Conservation (phyloP, 163 green algal genomes). For the Trebouxia gelatinosa region DNA sequence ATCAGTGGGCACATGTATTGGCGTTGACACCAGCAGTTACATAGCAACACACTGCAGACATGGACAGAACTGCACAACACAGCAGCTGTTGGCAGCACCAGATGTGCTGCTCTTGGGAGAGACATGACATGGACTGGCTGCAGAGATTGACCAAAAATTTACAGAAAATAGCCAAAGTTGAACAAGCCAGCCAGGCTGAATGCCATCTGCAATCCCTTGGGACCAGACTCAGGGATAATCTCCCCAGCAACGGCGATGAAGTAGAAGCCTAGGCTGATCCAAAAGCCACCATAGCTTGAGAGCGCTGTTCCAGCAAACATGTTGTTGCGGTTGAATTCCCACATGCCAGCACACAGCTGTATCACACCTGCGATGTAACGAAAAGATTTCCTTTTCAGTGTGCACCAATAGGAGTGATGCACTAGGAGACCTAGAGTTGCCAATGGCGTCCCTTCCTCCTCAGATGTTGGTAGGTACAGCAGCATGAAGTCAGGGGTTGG, state of each 20-base stretch:
- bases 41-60: not conserved
- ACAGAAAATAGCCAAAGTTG: conserved; percentile 11
- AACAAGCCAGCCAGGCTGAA: conserved; percentile 6
- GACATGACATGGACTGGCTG: too few species aligned
- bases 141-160: not conserved
- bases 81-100: too few species aligned
- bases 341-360: conserved; percentile 65
- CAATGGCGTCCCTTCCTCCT: too few species aligned
- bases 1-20: too few species aligned
- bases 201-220: not conserved
- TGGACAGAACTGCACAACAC: not conserved
- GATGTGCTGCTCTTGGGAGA: too few species aligned
- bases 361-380: too few species aligned
- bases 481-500: too few species aligned
- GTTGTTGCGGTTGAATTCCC: conserved; percentile 66
- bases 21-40: not conserved
- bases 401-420: too few species aligned
- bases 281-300: conserved; percentile 57
- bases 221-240: not conserved
- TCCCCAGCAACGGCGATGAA: not conserved
- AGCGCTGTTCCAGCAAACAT: conserved; percentile 66
- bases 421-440: too few species aligned
- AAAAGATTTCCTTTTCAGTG: too few species aligned
- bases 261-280: conserved; percentile 45
- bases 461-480: too few species aligned